A percentile compares a stretch with the other conserved stretches of the same genome.
Conservation (phyloP, 805 yeast genomes). For the Sungouiozyma intestinalis region DNA sequence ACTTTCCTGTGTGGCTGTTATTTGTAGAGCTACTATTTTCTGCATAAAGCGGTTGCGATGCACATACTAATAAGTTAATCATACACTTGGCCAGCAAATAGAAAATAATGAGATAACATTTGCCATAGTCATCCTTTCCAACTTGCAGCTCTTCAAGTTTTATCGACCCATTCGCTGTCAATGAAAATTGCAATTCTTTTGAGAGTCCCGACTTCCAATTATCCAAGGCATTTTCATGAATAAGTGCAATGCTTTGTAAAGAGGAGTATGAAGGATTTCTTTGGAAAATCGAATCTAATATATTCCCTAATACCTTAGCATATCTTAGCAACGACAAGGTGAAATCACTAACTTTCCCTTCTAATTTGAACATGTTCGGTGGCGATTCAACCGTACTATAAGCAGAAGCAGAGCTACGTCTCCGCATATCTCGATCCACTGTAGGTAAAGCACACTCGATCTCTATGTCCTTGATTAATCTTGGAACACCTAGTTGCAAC, state of each 20-base stretch:
- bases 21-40: conserved; percentile 11
- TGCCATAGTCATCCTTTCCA: conserved; percentile 31
- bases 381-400: conserved; percentile 47
- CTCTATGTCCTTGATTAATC: conserved; percentile 68
- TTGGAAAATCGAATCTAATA: conserved; percentile 60
- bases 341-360: conserved; percentile 57
- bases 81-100: conserved; percentile 55
- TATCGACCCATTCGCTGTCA: conserved; percentile 45
- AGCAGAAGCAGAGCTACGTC: conserved; percentile 32
- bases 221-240: conserved; percentile 61
- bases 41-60: conserved; percentile 29
- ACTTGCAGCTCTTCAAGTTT: conserved; percentile 12
- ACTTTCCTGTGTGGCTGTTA: background rate
- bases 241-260: conserved; percentile 21
- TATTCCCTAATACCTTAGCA: conserved; percentile 61
- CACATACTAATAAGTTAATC: conserved; percentile 55
- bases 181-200: conserved; percentile 45
- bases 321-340: conserved; percentile 59
- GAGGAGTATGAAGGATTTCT: conserved; percentile 33
- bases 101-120: conserved; percentile 42
- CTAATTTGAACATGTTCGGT: conserved; percentile 40
- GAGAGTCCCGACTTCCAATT: conserved; percentile 72
- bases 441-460: conserved; percentile 82
- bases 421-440: conserved; percentile 31
- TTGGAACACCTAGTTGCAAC: conserved; percentile 71